phyloP scores from a whole-genome alignment of 148 eudicot genomes.

The Euryodendron excelsum region DNA sequence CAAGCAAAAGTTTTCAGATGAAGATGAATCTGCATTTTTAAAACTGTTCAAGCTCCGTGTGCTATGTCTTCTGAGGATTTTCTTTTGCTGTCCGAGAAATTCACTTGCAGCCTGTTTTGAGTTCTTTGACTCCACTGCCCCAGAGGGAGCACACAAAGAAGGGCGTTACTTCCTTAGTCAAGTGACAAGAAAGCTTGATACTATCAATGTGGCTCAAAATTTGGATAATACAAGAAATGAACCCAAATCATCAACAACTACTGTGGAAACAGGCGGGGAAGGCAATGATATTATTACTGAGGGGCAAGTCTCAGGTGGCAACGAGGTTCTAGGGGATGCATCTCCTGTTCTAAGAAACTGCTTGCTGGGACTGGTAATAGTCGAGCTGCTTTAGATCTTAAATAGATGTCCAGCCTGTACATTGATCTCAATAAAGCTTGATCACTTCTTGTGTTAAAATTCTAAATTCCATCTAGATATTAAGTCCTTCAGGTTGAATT shows the following conservation, averaged over 20 bases:
- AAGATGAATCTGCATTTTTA: slow-evolving; percentile 38
- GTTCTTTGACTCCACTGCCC: slow-evolving; percentile 47
- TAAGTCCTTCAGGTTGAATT: background rate
- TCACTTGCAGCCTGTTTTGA: slow-evolving; percentile 76
- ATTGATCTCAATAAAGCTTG: background rate
- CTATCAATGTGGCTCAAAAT: slow-evolving; percentile 26
- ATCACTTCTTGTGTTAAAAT: background rate
- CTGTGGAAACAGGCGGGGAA: slow-evolving; percentile 18
- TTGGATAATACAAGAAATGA: slow-evolving; percentile 14
- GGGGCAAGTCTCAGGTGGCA: slow-evolving; percentile 29
- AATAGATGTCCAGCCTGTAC: background rate
- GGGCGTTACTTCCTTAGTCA: slow-evolving; percentile 65
- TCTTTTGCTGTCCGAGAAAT: slow-evolving; percentile 72
- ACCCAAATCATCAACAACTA: slow-evolving; percentile 21
- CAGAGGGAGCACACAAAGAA: slow-evolving; percentile 48
- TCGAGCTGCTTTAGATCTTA: slow-evolving; percentile 4
- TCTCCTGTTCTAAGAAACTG: slow-evolving; percentile 42
- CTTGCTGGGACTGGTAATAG: slow-evolving; percentile 74
- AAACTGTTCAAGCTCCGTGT: slow-evolving; percentile 68
- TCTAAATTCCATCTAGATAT: background rate
- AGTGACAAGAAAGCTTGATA: slow-evolving; percentile 45
- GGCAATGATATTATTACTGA: slow-evolving; percentile 14
- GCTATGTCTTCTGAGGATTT: slow-evolving; percentile 63
- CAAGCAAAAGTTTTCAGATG: slow-evolving; percentile 49
- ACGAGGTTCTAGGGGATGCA: slow-evolving; percentile 23